phyloP scores from a whole-genome alignment of 2,329 filamentous ascomycete genomes.

The Cytospora paraplurivora region DNA sequence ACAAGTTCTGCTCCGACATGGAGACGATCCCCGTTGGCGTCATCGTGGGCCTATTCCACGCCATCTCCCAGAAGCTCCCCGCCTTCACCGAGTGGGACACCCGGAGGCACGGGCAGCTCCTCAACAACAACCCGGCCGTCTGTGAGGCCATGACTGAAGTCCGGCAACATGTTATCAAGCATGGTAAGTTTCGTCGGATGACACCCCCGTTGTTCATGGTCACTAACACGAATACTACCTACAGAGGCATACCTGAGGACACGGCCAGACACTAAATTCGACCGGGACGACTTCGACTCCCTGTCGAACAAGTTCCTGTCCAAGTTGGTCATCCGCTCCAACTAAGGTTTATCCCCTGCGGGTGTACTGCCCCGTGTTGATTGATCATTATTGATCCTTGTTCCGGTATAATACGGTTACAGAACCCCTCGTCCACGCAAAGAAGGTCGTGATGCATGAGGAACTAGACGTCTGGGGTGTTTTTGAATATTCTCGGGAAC shows the following conservation, averaged over 20 bases:
- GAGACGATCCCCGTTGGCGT: slow-evolving; percentile 94
- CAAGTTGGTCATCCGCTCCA: slow-evolving; percentile 92
- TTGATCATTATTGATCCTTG: neutral
- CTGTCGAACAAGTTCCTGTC: slow-evolving; percentile 97
- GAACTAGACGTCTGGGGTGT: too few species aligned
- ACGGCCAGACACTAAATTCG: slow-evolving; percentile 79
- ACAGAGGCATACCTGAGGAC: slow-evolving; percentile 84
- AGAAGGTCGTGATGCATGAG: neutral
- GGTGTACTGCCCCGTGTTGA: neutral
- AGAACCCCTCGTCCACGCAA: neutral
- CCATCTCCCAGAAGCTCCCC: slow-evolving; percentile 95
- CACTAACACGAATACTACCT: slow-evolving; percentile 52
- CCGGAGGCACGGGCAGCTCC: slow-evolving; percentile 82
- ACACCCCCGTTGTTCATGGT: neutral
- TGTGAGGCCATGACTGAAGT: slow-evolving; percentile 98
- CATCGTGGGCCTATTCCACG: slow-evolving; percentile 94
- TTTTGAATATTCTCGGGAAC: neutral
- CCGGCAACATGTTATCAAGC: slow-evolving; percentile 85
- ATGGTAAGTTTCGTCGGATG: slow-evolving; percentile 66
- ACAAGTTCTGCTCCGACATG: slow-evolving; percentile 97
- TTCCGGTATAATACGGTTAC: slow-evolving; percentile 19
- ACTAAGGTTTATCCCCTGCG: slow-evolving; percentile 52
- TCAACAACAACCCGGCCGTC: slow-evolving; percentile 88
- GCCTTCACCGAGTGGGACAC: slow-evolving; percentile 94
- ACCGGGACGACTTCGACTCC: slow-evolving; percentile 90